phyloP scores from a whole-genome alignment of 176 grass and related monocot genomes.

The Leersia perrieri region DNA sequence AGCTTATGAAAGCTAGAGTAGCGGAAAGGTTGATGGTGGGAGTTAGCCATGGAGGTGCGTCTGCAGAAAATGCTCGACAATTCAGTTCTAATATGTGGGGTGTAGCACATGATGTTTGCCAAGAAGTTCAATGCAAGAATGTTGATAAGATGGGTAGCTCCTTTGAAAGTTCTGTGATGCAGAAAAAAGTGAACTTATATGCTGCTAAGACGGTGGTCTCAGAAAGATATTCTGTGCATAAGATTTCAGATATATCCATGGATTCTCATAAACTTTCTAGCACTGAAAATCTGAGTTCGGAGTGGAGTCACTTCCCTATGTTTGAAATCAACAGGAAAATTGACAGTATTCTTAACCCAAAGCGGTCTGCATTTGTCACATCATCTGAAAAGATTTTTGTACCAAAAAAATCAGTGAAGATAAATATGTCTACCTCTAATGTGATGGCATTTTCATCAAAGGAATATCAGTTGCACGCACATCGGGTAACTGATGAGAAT shows the following conservation, averaged over 20 bases:
- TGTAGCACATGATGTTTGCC: slow-evolving; percentile 35
- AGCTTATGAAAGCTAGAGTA: slow-evolving; percentile 39
- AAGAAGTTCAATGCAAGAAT: slow-evolving; percentile 45
- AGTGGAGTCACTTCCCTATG: slow-evolving; percentile 65
- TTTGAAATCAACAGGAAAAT: slow-evolving; percentile 72
- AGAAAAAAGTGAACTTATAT: slow-evolving; percentile 52
- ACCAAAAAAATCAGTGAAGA: slow-evolving; percentile 34
- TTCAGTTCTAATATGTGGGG: slow-evolving; percentile 36
- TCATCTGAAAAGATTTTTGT: slow-evolving; percentile 43
- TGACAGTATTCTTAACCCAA: slow-evolving; percentile 60
- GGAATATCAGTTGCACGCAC: slow-evolving; percentile 34
- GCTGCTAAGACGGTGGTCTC: slow-evolving; percentile 40
- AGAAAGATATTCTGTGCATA: slow-evolving; percentile 52
- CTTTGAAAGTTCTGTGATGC: slow-evolving; percentile 40
- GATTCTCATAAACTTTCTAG: slow-evolving; percentile 33
- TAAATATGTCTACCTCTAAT: slow-evolving; percentile 40
- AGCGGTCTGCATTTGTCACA: slow-evolving; percentile 13
- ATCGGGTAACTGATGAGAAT: slow-evolving; percentile 34
- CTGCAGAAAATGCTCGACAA: slow-evolving; percentile 33
- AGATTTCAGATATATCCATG: slow-evolving; percentile 38
- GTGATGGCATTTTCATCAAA: slow-evolving; percentile 45
- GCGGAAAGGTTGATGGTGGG: slow-evolving; percentile 48
- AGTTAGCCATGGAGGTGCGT: slow-evolving; percentile 37
- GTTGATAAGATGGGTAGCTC: slow-evolving; percentile 32
- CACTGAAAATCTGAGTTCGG: slow-evolving; percentile 38